These are phyloP conservation scores for Astrothelium subdiscretum DNA, from an alignment of 495 filamentous ascomycete species.

Conservation along the genomic window DNA sequence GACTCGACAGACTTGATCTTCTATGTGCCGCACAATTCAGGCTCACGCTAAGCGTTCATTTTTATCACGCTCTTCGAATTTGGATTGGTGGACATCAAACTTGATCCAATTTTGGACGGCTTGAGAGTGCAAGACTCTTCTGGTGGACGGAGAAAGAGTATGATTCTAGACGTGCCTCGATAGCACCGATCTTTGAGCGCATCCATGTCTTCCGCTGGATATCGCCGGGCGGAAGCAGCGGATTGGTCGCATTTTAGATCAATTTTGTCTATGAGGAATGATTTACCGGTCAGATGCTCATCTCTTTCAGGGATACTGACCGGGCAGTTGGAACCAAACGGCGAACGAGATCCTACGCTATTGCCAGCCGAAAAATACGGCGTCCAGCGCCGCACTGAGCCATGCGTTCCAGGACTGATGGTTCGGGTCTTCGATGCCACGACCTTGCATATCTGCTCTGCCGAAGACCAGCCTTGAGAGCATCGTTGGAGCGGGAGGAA, in stretches of 20 bases:
- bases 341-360: not conserved
- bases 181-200: not conserved
- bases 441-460: not conserved
- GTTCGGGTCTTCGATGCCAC: not conserved
- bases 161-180: not conserved
- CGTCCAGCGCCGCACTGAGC: not conserved
- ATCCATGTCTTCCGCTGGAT: not conserved
- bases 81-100: no score
- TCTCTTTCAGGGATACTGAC: not conserved
- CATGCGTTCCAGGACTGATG: not conserved
- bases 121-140: not conserved
- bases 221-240: not conserved
- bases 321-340: not conserved
- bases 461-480: not conserved
- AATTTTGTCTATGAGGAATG: not conserved
- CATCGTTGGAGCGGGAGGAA: not conserved
- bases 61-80: no score
- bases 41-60: not conserved
- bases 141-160: not conserved
- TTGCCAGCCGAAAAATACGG: not conserved
- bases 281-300: not conserved
- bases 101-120: not conserved
- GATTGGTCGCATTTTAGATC: not conserved
- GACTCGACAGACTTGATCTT: not conserved
- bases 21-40: not conserved